Conservation (phyloP, 306 rosid genomes). For the Fragaria vesca region DNA sequence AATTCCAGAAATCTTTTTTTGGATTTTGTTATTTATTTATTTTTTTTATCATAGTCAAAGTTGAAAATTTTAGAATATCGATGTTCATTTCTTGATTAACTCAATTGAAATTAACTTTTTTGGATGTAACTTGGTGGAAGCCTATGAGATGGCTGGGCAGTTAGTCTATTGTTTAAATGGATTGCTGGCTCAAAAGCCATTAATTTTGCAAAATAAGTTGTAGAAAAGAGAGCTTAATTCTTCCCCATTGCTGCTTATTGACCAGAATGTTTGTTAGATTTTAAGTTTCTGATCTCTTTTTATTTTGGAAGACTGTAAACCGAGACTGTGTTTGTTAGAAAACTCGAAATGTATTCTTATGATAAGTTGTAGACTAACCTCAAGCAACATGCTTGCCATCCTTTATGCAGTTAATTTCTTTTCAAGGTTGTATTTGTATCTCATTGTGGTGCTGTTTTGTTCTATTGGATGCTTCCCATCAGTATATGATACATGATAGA, state of each 20-base stretch:
- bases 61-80: neutral
- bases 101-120: neutral
- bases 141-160: neutral
- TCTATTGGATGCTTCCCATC: neutral
- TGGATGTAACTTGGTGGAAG: neutral
- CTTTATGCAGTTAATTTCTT: neutral
- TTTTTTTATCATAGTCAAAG: neutral
- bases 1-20: neutral
- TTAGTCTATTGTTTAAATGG: neutral
- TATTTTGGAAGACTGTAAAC: neutral
- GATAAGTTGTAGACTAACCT: neutral
- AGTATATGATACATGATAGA: neutral
- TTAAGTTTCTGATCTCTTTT: neutral
- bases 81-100: neutral
- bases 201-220: neutral
- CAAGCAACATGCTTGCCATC: neutral
- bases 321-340: neutral
- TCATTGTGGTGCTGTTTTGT: neutral
- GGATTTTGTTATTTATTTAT: too few species aligned
- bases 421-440: neutral
- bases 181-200: neutral
- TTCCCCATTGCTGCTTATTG: neutral
- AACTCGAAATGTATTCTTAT: neutral
- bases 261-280: neutral
- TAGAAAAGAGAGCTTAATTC: conserved; percentile 6